Evolutionary conservation across 306 rosid genomes (phyloP), one percentile per base, ranked within the genome.

Genomic region (Cucurbita ficifolia): DNA sequence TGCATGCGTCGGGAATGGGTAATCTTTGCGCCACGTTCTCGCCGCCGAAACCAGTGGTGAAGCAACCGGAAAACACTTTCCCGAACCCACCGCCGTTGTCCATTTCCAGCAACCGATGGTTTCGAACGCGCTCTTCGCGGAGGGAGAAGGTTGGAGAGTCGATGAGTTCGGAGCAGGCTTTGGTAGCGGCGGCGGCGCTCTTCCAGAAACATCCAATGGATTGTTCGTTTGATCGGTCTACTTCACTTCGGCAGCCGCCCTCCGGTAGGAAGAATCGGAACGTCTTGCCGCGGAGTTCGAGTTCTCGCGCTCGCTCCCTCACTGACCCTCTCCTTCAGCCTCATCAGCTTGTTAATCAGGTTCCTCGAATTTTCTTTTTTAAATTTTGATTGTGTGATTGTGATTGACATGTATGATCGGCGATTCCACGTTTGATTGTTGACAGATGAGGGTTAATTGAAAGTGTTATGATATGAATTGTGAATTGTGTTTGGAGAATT

Each of bases 241-340:
- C 81, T 73, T 94, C 99, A 4, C 83, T 91, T 6, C 83, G 96
- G 6, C 87, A 82, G 72, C 83, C 95, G 12, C 81, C 85, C 52
- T 87, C 85, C 3, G 53, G 39, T 6, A 94, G 86, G 80, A 89
- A 79, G 82, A 63, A 42, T 10, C 29, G 35, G 8, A 40, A 74
- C 79, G 53, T 77, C 19, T 80, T 94, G 80, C 91, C 99, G 0
- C 77, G 99, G 42, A 91, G 97, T 82, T 90, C 97, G 0, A 94
- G 99, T 72, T 82, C 99, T 4, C 88, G 97, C 14, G 80, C 97
- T 2, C 86, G 97, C 68, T 89, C 99, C 0, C 87, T 89, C 43
- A 70, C 97, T 43, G 99, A 94, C 57, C 91, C 99, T 74, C 80
- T 89, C 40, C 86, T 94, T 4, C 99, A 84, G 59, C 97, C 99